phyloP scores from a whole-genome alignment of 176 grass and related monocot species.

The Paspalum notatum region DNA sequence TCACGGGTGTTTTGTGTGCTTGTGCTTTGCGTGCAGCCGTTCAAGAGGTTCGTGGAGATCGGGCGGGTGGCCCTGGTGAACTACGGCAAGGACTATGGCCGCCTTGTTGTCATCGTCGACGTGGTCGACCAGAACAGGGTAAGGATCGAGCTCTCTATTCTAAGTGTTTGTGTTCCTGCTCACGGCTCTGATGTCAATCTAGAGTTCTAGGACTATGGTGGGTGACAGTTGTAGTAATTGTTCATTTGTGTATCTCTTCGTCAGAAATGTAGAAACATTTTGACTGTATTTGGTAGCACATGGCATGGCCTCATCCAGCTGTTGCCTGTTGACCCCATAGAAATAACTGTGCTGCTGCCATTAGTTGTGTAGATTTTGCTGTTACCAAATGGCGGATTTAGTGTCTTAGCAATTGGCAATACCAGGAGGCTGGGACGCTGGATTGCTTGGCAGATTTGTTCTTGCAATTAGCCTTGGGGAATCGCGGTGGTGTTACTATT shows the following conservation, averaged over 20 bases:
- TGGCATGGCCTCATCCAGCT: neutral
- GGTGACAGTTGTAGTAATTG: neutral
- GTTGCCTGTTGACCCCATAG: neutral
- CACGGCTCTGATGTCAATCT: neutral
- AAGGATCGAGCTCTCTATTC: neutral
- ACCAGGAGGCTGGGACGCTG: neutral
- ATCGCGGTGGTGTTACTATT: neutral
- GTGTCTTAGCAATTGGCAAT: neutral
- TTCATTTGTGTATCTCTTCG: neutral
- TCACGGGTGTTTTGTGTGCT: neutral
- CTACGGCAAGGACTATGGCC: slow-evolving; percentile 86
- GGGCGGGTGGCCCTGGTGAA: slow-evolving; percentile 87
- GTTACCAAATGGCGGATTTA: neutral
- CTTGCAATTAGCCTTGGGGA: too few species aligned
- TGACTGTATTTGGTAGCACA: neutral
- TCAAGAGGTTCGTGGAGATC: slow-evolving; percentile 95
- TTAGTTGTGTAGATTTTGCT: neutral
- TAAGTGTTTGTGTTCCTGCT: neutral
- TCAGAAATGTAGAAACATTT: neutral
- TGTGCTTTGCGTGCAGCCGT: slow-evolving; percentile 49
- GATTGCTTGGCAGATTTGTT: neutral
- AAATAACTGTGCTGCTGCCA: neutral
- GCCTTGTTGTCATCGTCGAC: slow-evolving; percentile 83
- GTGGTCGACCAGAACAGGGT: slow-evolving; percentile 89
- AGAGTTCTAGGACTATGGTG: neutral